Evolutionary conservation across 257 asterid genomes (phyloP), one percentile per base, ranked within the genome.

Genomic region (Solanum raphanifolium): DNA sequence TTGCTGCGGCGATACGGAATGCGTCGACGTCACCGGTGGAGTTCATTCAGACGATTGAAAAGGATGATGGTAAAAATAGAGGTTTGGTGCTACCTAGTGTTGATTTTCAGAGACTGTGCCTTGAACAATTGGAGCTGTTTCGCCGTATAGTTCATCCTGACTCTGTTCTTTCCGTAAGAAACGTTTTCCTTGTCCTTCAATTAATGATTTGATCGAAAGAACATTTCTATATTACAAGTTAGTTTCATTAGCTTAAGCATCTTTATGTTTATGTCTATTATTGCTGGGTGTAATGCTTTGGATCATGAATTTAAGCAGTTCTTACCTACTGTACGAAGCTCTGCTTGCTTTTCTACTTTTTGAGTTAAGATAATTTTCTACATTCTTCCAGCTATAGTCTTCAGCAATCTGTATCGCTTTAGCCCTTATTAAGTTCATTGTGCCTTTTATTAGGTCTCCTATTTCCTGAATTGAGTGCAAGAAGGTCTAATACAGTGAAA

Each of bases 11-110:
- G 23, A 90, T 96, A 41, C 94, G 95, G 32, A 91, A 90, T 87
- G 97, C 94, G 0, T 96, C 99, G 60, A 94, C 94, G 34, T 94
- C 98, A n/a, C 98, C 99, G 46, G 99, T 96, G 89, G 98, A 96
- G 76, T 95, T 96, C 89, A 93, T 90, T 71, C 94, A 95, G 90
- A 93, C 93, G 87, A 90, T 94, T 23, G 98, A 95, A 90, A 91
- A 90, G 83, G 90, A 89, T 41, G 89, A 90, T 34, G 73, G 89
- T 31, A 92, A 78, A 86, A 92, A 71, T 38, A 92, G 91, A 85
- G 92, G 95, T 46, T 25, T 95, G 92, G 93, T 95, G 86, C 90
- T 96, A 88, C 99, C 99, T 32, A 96, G 98, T 91, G 92, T 91
- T 88, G 98, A 96, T 87, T 96, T 95, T 83, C 98, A 93, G 90